Evolutionary conservation across 441 rosid genomes (phyloP), one percentile per base, ranked within the genome.

Genomic region (Gossypium gossypioides): DNA sequence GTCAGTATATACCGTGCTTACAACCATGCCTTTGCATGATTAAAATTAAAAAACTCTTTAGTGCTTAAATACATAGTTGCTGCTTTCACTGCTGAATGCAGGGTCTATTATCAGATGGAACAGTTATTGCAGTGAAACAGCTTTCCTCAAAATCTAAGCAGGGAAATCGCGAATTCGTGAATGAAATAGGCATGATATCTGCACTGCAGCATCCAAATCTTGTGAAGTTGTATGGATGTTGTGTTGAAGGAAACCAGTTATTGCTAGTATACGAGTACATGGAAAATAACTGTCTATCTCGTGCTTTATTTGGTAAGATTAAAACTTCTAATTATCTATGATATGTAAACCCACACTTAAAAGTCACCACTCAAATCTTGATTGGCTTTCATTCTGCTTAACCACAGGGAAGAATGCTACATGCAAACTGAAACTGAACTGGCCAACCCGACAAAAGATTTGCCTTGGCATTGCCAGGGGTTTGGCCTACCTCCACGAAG

Each of bases 171-270:
- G 95, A 91, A 76, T 91, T 91, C 74, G 65, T 89, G 29, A 91
- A 84, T 59, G 97, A 89, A 75, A 86, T 87, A 24, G 96, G 98
- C 80, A 81, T 91, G 96, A 88, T 93, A 64, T 93, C 98, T 60
- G 96, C 91, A 3, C 76, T 85, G 74, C 96, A 91, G 72, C 98
- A 93, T 84, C 96, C 96, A 32, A 93, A 93, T 82, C 94, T 93
- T 51, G 96, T 91, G 50, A 91, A 88, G 82, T 80, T 93, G 19
- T 84, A 88, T 50, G 98, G 98, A 73, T 93, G 91, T 48, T 87
- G 91, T 19, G 79, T 74, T 4, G 87, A 85, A 61, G 81, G 85
- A 59, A 82, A 84, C 25, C 87, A 87, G 55, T 74, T 87, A 37
- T 46, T 87, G 75, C 72, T 87, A 51, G 79, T 85, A 4, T 85